Base-by-base conservation (phyloP, 106 monocot species). In the Platanthera guangdongensis region DNA sequence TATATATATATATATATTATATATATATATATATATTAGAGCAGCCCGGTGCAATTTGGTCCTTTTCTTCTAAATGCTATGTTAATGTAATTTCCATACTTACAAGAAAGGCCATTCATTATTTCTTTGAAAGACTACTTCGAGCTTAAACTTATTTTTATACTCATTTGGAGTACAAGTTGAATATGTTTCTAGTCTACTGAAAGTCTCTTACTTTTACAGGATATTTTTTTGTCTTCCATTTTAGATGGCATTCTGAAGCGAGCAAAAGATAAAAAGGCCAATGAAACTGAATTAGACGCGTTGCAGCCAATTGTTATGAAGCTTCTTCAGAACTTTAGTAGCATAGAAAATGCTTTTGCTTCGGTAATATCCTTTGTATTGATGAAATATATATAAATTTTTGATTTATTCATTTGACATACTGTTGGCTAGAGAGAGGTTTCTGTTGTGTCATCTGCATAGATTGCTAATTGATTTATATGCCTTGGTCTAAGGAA, bases 271-370 rank as follows among this genome's bases (percentile, higher is more conserved):
- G 25, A 59, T 19, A 75, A 9, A 45, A 70, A 19, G 19, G 57
- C 51, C 51, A 22, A 70, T 71, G 71, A 79, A 75, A 45, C 47
- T 75, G 79, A 83, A 50, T 13, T 76, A 25, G 83, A 83, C 2
- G 57, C 11, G 48, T 15, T 83, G 79, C 79, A 75, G 19, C 71
- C 79, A 8, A 71, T 83, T 71, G 71, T 83, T 51, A 71, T 63
- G 46, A 83, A 79, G 79, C 75, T 83, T 79, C 70, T 79, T 51
- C 55, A 79, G 68, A 49, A 83, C 79, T 79, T 83, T 52, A 49
- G 62, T 83, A 13, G 52, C 51, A 46, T 83, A 55, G 79, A 79
- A 79, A 54, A 71, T 68, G 39, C 49, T 69, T 62, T 83, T 59
- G 78, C 68, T 60, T 46, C 55, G 79, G 83, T 83, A 79, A 71